Conservation (phyloP, 140 eudicot genomes). For the Oenanthe javanica region DNA sequence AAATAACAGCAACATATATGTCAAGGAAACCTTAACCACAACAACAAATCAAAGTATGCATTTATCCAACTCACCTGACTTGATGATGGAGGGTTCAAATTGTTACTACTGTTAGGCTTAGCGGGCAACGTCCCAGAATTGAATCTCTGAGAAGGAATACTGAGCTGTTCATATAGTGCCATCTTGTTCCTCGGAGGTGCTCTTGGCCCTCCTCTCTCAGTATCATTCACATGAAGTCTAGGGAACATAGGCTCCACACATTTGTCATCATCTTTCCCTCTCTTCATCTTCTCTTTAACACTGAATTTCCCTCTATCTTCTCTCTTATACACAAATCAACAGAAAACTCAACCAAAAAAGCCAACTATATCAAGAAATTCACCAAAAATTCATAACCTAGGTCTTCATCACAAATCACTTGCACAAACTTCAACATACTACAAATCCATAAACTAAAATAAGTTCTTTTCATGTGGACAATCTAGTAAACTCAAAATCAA, state of each 20-base stretch:
- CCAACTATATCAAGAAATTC: neutral
- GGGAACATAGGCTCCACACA: slow-evolving; percentile 93
- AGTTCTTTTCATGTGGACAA: neutral
- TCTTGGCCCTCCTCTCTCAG: slow-evolving; percentile 97
- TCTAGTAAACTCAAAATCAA: neutral
- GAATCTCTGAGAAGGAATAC: slow-evolving; percentile 84
- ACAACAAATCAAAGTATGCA: neutral
- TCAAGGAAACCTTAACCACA: neutral
- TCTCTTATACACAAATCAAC: slow-evolving; percentile 13
- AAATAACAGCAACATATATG: neutral
- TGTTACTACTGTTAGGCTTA: slow-evolving; percentile 16
- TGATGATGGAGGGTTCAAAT: slow-evolving; percentile 30
- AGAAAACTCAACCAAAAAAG: slow-evolving; percentile 10
- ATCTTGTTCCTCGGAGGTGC: slow-evolving; percentile 99
- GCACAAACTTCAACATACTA: neutral
- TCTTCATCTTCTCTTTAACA: slow-evolving; percentile 41
- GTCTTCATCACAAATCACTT: neutral
- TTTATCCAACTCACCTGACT: slow-evolving; percentile 35
- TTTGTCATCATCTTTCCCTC: slow-evolving; percentile 85
- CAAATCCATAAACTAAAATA: slow-evolving; percentile 10
- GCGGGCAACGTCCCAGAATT: slow-evolving; percentile 28
- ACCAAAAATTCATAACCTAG: neutral
- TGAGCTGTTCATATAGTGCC: slow-evolving; percentile 98
- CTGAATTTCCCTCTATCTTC: neutral
- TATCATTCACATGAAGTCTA: slow-evolving; percentile 92